A percentile compares a stretch with the other conserved stretches of the same genome.
phyloP scores from a whole-genome alignment of 768 basidiomycete species.

The Phanerodontia chrysosporium region DNA sequence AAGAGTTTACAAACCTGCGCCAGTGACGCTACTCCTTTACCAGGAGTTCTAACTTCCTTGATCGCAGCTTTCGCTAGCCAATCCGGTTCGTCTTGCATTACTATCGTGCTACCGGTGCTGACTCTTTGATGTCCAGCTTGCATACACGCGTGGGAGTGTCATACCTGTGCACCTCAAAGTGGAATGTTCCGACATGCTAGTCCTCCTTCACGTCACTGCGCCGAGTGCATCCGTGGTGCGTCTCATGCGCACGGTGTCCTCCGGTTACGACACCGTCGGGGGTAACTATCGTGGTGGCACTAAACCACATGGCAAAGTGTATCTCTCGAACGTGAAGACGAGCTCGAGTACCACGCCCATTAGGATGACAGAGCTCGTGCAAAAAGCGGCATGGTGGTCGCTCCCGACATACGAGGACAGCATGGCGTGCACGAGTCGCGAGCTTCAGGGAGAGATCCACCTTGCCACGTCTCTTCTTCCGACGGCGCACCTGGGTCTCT shows the following conservation, averaged over 20 bases:
- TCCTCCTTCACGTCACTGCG: constrained; percentile 2
- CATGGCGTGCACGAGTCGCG: not conserved
- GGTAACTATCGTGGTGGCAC: not conserved
- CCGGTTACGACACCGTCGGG: not conserved
- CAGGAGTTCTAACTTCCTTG: not conserved
- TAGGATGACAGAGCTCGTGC: not conserved
- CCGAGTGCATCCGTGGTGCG: constrained; percentile 1
- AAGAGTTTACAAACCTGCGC: not conserved
- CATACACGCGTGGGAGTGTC: constrained; percentile 10
- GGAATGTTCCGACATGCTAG: constrained; percentile 6
- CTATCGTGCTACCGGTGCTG: not conserved
- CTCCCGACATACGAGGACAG: not conserved
- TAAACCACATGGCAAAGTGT: not conserved
- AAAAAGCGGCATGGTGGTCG: constrained; percentile 6
- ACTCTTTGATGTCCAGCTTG: not conserved
- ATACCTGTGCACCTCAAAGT: constrained; percentile 6
- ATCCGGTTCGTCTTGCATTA: constrained; percentile 8
- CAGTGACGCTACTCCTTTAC: not conserved
- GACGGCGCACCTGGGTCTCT: not conserved
- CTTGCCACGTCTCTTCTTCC: not conserved
- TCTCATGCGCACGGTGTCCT: not conserved
- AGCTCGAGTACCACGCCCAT: not conserved
- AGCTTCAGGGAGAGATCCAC: constrained; percentile 9
- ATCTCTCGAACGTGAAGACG: not conserved
- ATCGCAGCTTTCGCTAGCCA: constrained; percentile 10